Percentiles rank a stretch among this genome's conserved stretches.
These are phyloP conservation scores for Tieghemiomyces parasiticus DNA, from an alignment of 192 early-diverging fungal genomes.

Conservation along the genomic window DNA sequence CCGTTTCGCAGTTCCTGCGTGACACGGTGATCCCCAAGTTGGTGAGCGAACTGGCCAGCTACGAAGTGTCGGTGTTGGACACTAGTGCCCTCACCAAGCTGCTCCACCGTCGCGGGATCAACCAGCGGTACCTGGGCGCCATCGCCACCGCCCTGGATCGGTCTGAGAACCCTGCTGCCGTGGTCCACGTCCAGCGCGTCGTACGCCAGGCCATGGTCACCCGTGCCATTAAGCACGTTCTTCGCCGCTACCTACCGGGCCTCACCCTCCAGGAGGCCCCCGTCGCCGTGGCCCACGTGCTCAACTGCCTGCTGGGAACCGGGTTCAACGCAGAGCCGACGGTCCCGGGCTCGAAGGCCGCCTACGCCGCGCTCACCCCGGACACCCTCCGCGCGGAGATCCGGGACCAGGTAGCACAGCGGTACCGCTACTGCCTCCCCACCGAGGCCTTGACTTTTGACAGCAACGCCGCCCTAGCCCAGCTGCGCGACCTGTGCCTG, in stretches of 20 bases:
- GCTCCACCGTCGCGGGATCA: constrained; percentile 91
- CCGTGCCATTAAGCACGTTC: constrained; percentile 71
- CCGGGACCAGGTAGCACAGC: constrained; percentile 39
- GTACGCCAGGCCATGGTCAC: constrained; percentile 77
- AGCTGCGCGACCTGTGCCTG: constrained; percentile 63
- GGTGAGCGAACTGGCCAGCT: constrained; percentile 41
- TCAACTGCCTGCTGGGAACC: constrained; percentile 64
- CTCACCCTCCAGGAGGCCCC: constrained; percentile 39
- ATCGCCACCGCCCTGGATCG: constrained; percentile 49
- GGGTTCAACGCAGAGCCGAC: constrained; percentile 38
- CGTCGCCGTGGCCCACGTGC: constrained; percentile 59
- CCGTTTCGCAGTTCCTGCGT: constrained; percentile 60
- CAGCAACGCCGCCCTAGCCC: not conserved
- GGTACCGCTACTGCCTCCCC: constrained; percentile 62
- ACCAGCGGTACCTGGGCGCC: constrained; percentile 90
- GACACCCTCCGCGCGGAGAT: constrained; percentile 37
- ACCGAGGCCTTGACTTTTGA: constrained; percentile 23
- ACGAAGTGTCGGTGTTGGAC: constrained; percentile 48
- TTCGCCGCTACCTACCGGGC: constrained; percentile 46
- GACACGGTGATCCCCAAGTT: constrained; percentile 46
- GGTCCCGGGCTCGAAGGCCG: constrained; percentile 24
- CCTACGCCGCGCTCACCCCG: constrained; percentile 48
- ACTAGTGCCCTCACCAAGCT: constrained; percentile 55
- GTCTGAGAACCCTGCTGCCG: constrained; percentile 20
- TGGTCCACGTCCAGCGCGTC: constrained; percentile 31